These are phyloP conservation scores for Rasamsonia emersonii DNA, from an alignment of 2,329 filamentous ascomycete genomes.

Conservation along the genomic window DNA sequence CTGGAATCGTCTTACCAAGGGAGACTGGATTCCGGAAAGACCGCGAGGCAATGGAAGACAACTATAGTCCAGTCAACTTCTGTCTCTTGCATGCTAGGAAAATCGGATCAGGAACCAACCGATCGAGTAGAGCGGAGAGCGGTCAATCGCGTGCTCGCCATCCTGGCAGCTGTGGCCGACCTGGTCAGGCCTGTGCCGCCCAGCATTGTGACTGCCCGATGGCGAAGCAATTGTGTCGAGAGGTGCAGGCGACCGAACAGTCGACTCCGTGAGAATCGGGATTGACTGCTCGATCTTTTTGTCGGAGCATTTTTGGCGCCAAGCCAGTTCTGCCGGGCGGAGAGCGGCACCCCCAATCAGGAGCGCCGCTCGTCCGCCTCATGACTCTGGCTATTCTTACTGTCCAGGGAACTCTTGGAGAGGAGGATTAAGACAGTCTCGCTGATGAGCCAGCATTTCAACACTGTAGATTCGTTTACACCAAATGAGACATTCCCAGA, in stretches of 20 bases:
- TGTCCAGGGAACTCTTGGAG: too few relatives aligned
- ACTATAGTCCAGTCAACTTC: conserved; percentile 19
- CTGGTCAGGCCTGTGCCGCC: conserved; percentile 46
- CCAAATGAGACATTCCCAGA: conserved; percentile 18
- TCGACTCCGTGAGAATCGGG: background rate
- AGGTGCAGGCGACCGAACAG: too few relatives aligned
- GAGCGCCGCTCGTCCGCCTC: too few relatives aligned
- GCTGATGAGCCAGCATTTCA: too few relatives aligned
- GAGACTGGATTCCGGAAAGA: conserved; percentile 14
- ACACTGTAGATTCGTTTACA: conserved; percentile 2
- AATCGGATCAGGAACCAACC: conserved; percentile 19
- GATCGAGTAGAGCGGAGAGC: conserved; percentile 24
- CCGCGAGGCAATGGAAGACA: conserved; percentile 26
- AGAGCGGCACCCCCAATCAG: conserved; percentile 5
- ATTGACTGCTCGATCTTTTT: background rate
- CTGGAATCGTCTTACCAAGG: conserved; percentile 14
- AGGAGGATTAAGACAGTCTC: too few relatives aligned
- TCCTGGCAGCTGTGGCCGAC: conserved; percentile 36
- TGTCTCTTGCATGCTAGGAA: conserved; percentile 4
- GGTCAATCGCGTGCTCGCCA: conserved; percentile 21
- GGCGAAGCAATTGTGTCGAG: conserved; percentile 7
- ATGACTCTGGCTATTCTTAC: too few relatives aligned
- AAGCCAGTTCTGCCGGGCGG: conserved; percentile 31
- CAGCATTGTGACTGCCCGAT: conserved; percentile 39
- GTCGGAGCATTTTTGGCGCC: conserved; percentile 12